A percentile compares a stretch with the other conserved stretches of the same genome.
Evolutionary conservation across 495 filamentous ascomycete species (phyloP).

Genomic region (Cercophora newfieldiana): DNA sequence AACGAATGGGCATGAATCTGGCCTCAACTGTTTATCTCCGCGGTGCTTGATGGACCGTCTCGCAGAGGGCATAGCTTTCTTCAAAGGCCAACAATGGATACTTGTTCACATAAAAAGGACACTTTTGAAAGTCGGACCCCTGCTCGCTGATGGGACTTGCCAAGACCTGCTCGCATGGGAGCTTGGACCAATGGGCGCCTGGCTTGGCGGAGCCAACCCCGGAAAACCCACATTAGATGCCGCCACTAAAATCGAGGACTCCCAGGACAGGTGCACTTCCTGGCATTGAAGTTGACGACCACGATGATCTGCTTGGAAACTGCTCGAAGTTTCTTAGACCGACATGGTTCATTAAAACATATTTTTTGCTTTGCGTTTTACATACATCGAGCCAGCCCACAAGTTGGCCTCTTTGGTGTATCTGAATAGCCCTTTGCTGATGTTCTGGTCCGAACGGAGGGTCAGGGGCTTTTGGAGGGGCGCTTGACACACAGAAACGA

Average conservation of each 20-base stretch:
- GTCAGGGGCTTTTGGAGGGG: background rate
- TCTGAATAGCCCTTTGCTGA: background rate
- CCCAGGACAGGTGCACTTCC: background rate
- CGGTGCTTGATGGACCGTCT: conserved; percentile 3
- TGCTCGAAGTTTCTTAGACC: background rate
- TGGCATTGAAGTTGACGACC: background rate
- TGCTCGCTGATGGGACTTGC: conserved; percentile 24
- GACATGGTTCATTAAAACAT: background rate
- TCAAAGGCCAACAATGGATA: conserved; percentile 8
- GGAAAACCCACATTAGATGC: background rate
- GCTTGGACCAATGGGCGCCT: conserved; percentile 13
- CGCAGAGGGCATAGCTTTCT: conserved; percentile 12
- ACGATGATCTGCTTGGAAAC: background rate
- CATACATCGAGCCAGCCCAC: too few species aligned
- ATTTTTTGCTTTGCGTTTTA: background rate
- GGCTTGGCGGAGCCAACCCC: background rate
- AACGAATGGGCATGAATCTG: conserved; percentile 16
- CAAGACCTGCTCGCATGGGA: background rate
- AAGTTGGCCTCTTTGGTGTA: background rate
- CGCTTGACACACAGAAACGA: background rate
- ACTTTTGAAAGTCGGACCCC: conserved; percentile 30
- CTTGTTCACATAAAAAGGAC: conserved; percentile 41
- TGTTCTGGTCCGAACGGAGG: background rate
- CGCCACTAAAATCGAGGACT: background rate
- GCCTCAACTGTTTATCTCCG: conserved; percentile 17